Evolutionary conservation across 1,139 yeast genomes (phyloP).

Genomic region (Meyerozyma sp.): DNA sequence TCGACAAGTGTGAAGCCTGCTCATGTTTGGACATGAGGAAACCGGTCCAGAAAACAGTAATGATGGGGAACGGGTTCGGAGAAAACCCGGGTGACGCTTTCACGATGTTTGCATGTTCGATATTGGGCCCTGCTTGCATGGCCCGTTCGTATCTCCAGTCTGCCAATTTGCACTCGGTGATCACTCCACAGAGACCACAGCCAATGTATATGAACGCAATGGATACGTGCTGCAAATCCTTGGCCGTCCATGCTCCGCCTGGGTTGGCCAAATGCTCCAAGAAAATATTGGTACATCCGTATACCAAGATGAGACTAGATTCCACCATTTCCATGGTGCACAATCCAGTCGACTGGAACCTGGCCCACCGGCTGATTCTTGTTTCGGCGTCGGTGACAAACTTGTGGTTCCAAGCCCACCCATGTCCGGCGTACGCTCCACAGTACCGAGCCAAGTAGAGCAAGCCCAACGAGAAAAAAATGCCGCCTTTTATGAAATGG

Average conservation of each 20-base stretch:
- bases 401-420: slow-evolving; percentile 89
- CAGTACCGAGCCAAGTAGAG: slow-evolving; percentile 77
- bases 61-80: slow-evolving; percentile 89
- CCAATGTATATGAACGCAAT: slow-evolving; percentile 95
- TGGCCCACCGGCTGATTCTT: slow-evolving; percentile 26
- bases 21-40: slow-evolving; percentile 92
- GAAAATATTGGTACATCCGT: slow-evolving; percentile 84
- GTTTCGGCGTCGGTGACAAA: slow-evolving; percentile 23
- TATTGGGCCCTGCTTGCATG: slow-evolving; percentile 10
- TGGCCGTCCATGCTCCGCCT: slow-evolving; percentile 83
- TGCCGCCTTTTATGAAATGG: slow-evolving; percentile 94
- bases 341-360: slow-evolving; percentile 49
- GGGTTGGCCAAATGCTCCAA: slow-evolving; percentile 75
- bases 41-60: slow-evolving; percentile 96
- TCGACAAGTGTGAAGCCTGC: slow-evolving; percentile 74
- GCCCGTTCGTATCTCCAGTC: slow-evolving; percentile 44
- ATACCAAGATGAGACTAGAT: slow-evolving; percentile 70
- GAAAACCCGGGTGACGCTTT: slow-evolving; percentile 68
- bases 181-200: slow-evolving; percentile 84
- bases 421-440: slow-evolving; percentile 69
- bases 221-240: slow-evolving; percentile 91
- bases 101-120: slow-evolving; percentile 15
- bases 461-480: slow-evolving; percentile 71
- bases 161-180: slow-evolving; percentile 58
- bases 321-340: slow-evolving; percentile 85